Evolutionary conservation across 257 asterid genomes (phyloP), one percentile per base, ranked within the genome.

Genomic region (Ilex asprella): DNA sequence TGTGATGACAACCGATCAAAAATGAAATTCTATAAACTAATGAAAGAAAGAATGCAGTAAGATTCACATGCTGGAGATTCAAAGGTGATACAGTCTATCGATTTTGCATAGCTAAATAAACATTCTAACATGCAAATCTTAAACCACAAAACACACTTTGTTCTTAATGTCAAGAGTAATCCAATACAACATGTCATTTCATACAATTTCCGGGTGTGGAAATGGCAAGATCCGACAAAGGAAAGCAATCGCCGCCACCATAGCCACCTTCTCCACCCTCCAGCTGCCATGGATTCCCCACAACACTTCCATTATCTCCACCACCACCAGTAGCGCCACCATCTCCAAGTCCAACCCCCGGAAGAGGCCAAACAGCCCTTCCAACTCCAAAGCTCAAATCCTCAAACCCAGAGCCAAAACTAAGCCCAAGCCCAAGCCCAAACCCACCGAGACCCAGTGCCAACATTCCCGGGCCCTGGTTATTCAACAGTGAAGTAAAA

Each of bases 351-450:
- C 73, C 76, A 51, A 63, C 70, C 4, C 84, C 90, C 0, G 77
- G 57, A 64, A 81, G 79, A 0, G 94, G 92, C 95, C 95, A 83
- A 2, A 72, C 76, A 6, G 78, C 55, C 71, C 86, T 71, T 7
- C 94, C 94, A 56, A 87, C 70, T 47, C 92, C 95, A 57, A 76
- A 84, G 10, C 94, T 88, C 70, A 83, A 58, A 0, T 87, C 95
- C 3, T 81, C 91, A 31, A 81, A 62, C 62, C 79, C 88, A 1
- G 79, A 51, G 21, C 82, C 79, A 16, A 75, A 64, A n/a, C n/a
- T n/a, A n/a, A n/a, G n/a, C 11, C 83, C 84, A 46, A 77, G 63
- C 73, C 95, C 95, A 62, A 84, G 63, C 73, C 95, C 95, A 62
- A 84, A 71, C 39, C 93, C 95, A 55, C 92, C 84, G 13, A 88